Conservation (phyloP, 345 rosid species). For the Syzygium aqueum region DNA sequence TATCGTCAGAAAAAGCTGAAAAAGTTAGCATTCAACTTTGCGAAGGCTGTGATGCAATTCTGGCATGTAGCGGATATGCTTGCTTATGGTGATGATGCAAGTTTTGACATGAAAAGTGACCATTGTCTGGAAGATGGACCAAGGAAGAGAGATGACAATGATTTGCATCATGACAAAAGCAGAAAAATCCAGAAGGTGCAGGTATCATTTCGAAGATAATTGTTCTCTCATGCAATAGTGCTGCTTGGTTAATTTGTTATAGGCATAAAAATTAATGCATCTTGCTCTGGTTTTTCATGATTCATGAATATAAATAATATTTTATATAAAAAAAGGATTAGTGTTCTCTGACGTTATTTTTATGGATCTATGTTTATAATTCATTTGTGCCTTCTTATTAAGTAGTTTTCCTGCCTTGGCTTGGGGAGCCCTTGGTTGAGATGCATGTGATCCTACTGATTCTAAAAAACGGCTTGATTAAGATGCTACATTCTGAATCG, state of each 20-base stretch:
- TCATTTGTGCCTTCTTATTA: neutral
- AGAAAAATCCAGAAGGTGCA: slow-evolving; percentile 24
- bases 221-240: neutral
- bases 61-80: slow-evolving; percentile 66
- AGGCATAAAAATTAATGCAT: neutral
- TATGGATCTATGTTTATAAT: neutral
- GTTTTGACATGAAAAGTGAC: slow-evolving; percentile 12
- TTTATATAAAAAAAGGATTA: neutral
- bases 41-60: slow-evolving; percentile 80
- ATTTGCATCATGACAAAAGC: slow-evolving; percentile 15
- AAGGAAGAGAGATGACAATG: slow-evolving; percentile 9
- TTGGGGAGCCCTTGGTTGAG: neutral
- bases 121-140: slow-evolving; percentile 11
- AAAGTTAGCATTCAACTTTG: slow-evolving; percentile 52
- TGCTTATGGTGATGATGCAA: slow-evolving; percentile 23
- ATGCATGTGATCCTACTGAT: neutral
- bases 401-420: neutral
- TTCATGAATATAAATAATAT: neutral
- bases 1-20: slow-evolving; percentile 39
- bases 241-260: neutral
- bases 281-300: neutral
- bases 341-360: neutral
- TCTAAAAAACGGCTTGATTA: neutral
- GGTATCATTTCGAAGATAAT: neutral
- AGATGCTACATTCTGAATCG: neutral